A percentile compares a stretch with the other conserved stretches of the same genome.
Evolutionary conservation across 352 stramenopile genomes (phyloP).

Genomic region (Globisporangium middletonii): DNA sequence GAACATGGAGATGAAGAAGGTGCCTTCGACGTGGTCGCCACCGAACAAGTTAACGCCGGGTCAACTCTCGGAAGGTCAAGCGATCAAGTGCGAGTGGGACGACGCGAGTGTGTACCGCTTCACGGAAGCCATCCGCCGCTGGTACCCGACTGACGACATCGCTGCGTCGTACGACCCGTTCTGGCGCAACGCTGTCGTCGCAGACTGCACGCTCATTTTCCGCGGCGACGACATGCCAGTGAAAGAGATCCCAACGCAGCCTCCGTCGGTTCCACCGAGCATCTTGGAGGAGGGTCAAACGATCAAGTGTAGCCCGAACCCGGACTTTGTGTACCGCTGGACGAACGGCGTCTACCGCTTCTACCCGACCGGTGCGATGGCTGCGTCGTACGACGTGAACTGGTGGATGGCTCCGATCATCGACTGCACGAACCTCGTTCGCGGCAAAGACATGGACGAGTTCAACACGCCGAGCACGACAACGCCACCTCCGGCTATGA

Average conservation of each 20-base stretch:
- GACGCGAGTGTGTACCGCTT: slow-evolving; percentile 11
- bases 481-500: no score
- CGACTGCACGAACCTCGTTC: slow-evolving; percentile 14
- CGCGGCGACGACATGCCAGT: slow-evolving; percentile 13
- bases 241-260: not conserved
- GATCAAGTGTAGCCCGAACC: slow-evolving; percentile 15
- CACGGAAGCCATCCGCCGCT: slow-evolving; percentile 3
- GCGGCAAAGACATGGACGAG: slow-evolving; percentile 2
- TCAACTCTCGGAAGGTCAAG: not conserved
- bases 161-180: slow-evolving; percentile 16
- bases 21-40: not conserved
- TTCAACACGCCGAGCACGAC: not conserved
- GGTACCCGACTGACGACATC: slow-evolving; percentile 11
- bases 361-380: slow-evolving; percentile 12
- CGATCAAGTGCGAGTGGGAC: slow-evolving; percentile 15
- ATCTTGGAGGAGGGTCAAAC: slow-evolving; percentile 15
- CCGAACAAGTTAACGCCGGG: not conserved
- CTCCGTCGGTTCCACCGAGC: slow-evolving; percentile 8
- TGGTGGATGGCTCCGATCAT: slow-evolving; percentile 6
- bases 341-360: slow-evolving; percentile 6
- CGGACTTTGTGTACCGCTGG: slow-evolving; percentile 13
- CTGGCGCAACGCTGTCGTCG: slow-evolving; percentile 7
- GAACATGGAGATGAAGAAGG: slow-evolving; percentile 2
- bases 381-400: slow-evolving; percentile 19
- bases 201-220: slow-evolving; percentile 13